Conservation (phyloP, 768 basidiomycete species). For the Kwoniella botswanensis region DNA sequence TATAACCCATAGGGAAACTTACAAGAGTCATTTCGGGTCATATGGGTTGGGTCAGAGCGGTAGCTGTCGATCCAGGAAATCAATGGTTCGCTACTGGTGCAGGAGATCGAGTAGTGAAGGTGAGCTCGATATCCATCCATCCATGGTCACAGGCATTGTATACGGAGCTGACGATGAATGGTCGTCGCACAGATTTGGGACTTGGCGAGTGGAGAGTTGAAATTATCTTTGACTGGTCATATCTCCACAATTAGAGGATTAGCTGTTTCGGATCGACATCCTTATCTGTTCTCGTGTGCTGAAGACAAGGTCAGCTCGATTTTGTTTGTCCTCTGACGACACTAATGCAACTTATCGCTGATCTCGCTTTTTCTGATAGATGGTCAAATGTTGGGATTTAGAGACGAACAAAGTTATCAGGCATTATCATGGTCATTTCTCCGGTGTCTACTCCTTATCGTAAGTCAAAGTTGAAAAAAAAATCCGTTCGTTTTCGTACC, state of each 20-base stretch:
- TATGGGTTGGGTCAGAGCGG: conserved; percentile 94
- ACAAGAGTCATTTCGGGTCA: conserved; percentile 96
- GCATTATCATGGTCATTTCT: conserved; percentile 97
- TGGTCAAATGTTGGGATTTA: conserved; percentile 99
- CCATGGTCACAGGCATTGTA: too few relatives aligned
- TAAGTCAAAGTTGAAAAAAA: conserved; percentile 64
- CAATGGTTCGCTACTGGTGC: conserved; percentile 98
- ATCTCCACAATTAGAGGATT: conserved; percentile 95
- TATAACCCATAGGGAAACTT: conserved; percentile 70
- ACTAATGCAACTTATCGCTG: too few relatives aligned
- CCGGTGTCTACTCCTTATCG: conserved; percentile 90
- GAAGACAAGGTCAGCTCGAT: conserved; percentile 92
- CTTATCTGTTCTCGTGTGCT: conserved; percentile 95
- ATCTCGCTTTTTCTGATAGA: too few relatives aligned
- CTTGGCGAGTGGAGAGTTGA: conserved; percentile 93
- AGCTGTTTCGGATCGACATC: conserved; percentile 89
- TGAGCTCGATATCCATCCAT: conserved; percentile 17
- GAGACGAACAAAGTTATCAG: conserved; percentile 99
- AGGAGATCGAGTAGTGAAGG: conserved; percentile 94
- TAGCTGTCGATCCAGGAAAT: conserved; percentile 97
- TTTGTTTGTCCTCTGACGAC: too few relatives aligned
- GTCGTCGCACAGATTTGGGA: conserved; percentile 75
- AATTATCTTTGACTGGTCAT: conserved; percentile 94
- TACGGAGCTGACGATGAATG: background rate
- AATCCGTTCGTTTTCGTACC: conserved; percentile 66